These are phyloP conservation scores for Pisolithus microcarpus DNA, from an alignment of 768 basidiomycete species.

Conservation along the genomic window DNA sequence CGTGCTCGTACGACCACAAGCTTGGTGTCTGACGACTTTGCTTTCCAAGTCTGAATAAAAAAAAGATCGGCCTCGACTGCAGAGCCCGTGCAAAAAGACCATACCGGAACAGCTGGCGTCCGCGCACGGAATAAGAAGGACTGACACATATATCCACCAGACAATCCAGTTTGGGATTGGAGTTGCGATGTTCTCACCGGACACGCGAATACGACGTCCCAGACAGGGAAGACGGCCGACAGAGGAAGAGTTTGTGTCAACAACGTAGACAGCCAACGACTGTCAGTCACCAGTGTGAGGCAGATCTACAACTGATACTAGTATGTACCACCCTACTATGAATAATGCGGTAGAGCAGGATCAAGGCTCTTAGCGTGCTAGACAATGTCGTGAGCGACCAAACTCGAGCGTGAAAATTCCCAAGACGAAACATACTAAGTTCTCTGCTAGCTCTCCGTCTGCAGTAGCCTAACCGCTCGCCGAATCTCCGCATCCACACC, in stretches of 20 bases:
- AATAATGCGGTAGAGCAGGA: constrained; percentile 70
- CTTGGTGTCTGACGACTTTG: constrained; percentile 34
- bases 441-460: constrained; percentile 53
- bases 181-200: constrained; percentile 45
- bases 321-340: constrained; percentile 48
- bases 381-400: neutral
- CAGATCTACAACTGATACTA: neutral
- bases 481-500: constrained; percentile 56
- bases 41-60: constrained; percentile 45
- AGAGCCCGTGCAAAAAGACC: constrained; percentile 11
- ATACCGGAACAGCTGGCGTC: constrained; percentile 48
- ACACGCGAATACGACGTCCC: constrained; percentile 67
- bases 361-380: constrained; percentile 62
- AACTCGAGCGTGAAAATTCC: neutral
- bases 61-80: neutral
- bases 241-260: constrained; percentile 69
- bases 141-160: constrained; percentile 65
- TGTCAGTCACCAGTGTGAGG: constrained; percentile 18
- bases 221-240: constrained; percentile 48
- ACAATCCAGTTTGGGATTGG: constrained; percentile 56
- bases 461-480: constrained; percentile 54
- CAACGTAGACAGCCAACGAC: constrained; percentile 70
- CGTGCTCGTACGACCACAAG: constrained; percentile 48
- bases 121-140: constrained; percentile 59
- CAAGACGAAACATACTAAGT: constrained; percentile 38